Conservation (phyloP, 129 eudicot species). For the Cynara cardunculus region DNA sequence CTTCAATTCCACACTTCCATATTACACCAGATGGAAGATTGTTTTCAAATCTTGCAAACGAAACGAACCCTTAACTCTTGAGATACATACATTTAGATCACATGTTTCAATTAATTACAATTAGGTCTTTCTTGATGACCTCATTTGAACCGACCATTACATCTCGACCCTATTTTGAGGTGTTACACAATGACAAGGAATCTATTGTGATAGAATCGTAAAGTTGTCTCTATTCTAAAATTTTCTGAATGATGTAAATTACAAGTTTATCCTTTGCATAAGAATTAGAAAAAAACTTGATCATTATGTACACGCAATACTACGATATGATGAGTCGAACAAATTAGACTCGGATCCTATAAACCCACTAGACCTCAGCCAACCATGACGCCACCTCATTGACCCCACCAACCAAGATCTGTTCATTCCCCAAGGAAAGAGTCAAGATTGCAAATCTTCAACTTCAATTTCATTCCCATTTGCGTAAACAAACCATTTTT, state of each 20-base stretch:
- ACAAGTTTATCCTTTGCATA: too few relatives aligned
- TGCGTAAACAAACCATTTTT: conserved; percentile 32
- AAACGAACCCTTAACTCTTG: too few relatives aligned
- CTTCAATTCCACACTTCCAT: too few relatives aligned
- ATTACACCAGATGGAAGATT: too few relatives aligned
- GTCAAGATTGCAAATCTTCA: conserved; percentile 6
- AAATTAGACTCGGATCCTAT: not conserved
- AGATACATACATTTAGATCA: too few relatives aligned
- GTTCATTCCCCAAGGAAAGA: not conserved
- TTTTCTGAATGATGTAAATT: not conserved
- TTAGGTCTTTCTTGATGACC: not conserved
- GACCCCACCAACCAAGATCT: not conserved
- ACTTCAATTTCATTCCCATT: conserved; percentile 21
- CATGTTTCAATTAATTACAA: not conserved
- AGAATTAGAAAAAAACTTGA: too few relatives aligned
- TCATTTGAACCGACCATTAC: not conserved
- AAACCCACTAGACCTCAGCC: not conserved
- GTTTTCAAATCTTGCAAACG: too few relatives aligned
- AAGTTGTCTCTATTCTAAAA: not conserved
- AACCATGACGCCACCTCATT: not conserved
- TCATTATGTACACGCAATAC: not conserved
- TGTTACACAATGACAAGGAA: not conserved
- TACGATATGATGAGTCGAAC: not conserved
- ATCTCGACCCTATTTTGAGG: not conserved
- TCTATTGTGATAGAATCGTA: not conserved